Conservation (phyloP, 2,329 filamentous ascomycete genomes). For the Cyanodermella asteris region DNA sequence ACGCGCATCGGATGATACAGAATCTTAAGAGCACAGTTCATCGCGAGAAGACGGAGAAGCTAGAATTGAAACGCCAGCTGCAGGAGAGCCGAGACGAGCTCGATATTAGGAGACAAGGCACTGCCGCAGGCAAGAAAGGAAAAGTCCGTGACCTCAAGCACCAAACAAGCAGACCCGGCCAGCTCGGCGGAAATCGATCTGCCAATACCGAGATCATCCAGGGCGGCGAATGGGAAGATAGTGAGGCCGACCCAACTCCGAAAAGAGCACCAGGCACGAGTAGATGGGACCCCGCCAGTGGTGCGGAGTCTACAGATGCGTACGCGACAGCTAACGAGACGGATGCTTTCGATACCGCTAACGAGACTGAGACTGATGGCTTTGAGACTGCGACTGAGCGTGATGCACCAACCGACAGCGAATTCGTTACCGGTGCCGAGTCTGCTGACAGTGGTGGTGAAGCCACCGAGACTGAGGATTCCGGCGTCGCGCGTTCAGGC, state of each 20-base stretch:
- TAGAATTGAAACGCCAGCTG: constrained; percentile 83
- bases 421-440: constrained; percentile 88
- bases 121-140: constrained; percentile 41
- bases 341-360: constrained; percentile 61
- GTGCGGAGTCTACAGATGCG: constrained; percentile 14
- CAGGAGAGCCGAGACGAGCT: constrained; percentile 89
- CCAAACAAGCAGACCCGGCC: constrained; percentile 50
- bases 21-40: constrained; percentile 87
- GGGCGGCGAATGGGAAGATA: constrained; percentile 65
- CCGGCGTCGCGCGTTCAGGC: constrained; percentile 14
- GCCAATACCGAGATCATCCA: constrained; percentile 60
- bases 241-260: constrained; percentile 27
- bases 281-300: constrained; percentile 30
- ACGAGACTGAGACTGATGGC: constrained; percentile 46
- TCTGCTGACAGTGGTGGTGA: constrained; percentile 55
- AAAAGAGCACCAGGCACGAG: not conserved
- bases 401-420: constrained; percentile 56
- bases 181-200: constrained; percentile 52
- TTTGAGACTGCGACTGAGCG: constrained; percentile 63
- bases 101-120: constrained; percentile 40
- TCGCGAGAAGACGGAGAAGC: constrained; percentile 94
- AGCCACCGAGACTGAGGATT: constrained; percentile 61
- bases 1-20: constrained; percentile 91
- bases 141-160: constrained; percentile 52
- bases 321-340: constrained; percentile 34